Conservation (phyloP, 2,329 filamentous ascomycete species). For the Aspergillus jensenii region DNA sequence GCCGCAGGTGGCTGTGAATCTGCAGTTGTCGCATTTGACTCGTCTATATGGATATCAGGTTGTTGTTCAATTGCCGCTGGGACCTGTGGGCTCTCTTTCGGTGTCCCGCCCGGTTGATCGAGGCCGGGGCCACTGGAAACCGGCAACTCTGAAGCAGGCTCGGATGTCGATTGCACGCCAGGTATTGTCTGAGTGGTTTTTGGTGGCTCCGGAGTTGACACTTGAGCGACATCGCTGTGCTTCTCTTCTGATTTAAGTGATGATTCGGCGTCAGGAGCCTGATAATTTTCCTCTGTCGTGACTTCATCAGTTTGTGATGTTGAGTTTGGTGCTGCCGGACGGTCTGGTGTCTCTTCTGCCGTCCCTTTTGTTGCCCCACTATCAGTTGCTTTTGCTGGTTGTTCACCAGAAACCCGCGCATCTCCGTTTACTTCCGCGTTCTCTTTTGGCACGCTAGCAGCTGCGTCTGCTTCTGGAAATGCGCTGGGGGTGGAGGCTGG, state of each 20-base stretch:
- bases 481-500: background rate
- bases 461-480: background rate
- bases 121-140: background rate
- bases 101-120: background rate
- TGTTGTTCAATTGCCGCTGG: conserved; percentile 10
- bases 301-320: background rate
- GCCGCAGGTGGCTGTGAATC: conserved; percentile 25
- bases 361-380: conserved; percentile 1
- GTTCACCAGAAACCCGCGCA: background rate
- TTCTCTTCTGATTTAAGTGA: background rate
- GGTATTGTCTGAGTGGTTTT: background rate
- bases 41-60: conserved; percentile 20
- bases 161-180: background rate
- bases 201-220: conserved; percentile 1
- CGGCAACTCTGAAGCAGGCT: background rate
- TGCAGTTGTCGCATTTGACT: conserved; percentile 13
- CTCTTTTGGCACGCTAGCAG: background rate
- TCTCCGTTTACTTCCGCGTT: background rate
- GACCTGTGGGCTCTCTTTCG: background rate
- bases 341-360: conserved; percentile 6
- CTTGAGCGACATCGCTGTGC: conserved; percentile 1
- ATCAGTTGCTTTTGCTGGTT: background rate
- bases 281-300: conserved; percentile 6
- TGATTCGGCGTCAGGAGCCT: conserved; percentile 1
- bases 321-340: background rate